Base-by-base conservation (phyloP, 1,284 basidiomycete species). In the Vanrija pseudolonga region DNA sequence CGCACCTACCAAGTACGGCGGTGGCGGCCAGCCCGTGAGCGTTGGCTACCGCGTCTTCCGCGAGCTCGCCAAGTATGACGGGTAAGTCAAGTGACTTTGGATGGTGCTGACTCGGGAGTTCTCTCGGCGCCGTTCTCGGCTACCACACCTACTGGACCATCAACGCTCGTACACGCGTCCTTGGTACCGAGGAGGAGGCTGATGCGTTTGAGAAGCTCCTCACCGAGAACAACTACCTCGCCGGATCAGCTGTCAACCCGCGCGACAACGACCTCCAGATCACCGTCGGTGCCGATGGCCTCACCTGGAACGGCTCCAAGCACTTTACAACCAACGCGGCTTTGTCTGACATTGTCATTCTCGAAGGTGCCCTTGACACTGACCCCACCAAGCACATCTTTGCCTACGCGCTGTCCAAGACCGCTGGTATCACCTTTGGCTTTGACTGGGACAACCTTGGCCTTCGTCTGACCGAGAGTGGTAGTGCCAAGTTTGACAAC, bases 401-500 rank as follows among this genome's bases (percentile, higher is more conserved):
- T 53, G 71, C 67, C 2, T 52, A 67, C 20, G 69, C 68, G 8
- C 53, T 52, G 9, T 59, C 64, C 58, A 47, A 65, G 59, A 63
- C 68, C 64, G 46, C 64, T 56, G 57, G 71, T 11, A 71, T 74
- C 62, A 53, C 51, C 12, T 74, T 71, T 45, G 67, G 67, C 9
- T 68, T 72, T 50, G 69, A 74, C 52, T 74, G 72, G 72, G 70
- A 72, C 57, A 69, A 67, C 5, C 59, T 74, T n/a, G 72, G 72
- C n/a, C 67, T 72, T 63, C 63, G 71, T 18, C 69, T 65, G 28
- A 71, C 72, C 0, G 67, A 69, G 50, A 57, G 53, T 14, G 72
- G 72, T 23, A 63, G 64, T 9, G 66, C 72, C 42, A 56, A 51
- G n/a, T 65, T 74, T 47, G 50, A 50, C 11, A 55, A 71, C 50